These are phyloP conservation scores for Verticillium longisporum DNA, from an alignment of 2,329 filamentous ascomycete species.

Conservation along the genomic window DNA sequence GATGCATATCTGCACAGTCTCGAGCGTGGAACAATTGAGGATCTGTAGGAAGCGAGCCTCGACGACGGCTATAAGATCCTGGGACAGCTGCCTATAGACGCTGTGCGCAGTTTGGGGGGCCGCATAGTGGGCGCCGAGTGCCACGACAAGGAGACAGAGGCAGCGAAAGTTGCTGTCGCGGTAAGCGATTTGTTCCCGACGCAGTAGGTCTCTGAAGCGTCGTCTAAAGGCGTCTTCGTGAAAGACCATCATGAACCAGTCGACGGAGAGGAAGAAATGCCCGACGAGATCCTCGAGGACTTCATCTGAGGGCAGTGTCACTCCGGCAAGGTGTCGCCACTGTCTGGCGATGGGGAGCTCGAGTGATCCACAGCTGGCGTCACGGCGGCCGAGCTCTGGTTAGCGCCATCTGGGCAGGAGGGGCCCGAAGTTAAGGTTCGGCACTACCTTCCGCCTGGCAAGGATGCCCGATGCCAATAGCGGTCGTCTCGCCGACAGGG, in stretches of 20 bases:
- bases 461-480: too few species aligned
- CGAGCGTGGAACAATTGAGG: conserved; percentile 3
- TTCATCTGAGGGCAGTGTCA: conserved; percentile 3
- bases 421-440: too few species aligned
- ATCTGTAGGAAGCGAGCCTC: conserved; percentile 2
- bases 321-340: conserved; percentile 3
- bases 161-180: conserved; percentile 5
- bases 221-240: conserved; percentile 2
- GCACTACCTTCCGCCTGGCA: too few species aligned
- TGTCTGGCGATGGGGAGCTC: not conserved
- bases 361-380: not conserved
- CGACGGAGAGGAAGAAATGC: conserved; percentile 5
- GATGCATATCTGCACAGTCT: conserved; percentile 5
- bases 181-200: conserved; percentile 1
- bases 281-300: not conserved
- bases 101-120: not conserved
- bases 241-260: conserved; percentile 10
- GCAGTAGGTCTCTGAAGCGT: not conserved
- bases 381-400: too few species aligned
- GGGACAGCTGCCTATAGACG: not conserved
- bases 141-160: conserved; percentile 3
- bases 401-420: too few species aligned
- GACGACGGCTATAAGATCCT: not conserved
- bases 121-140: conserved; percentile 4
- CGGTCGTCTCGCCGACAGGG: too few species aligned